These are phyloP conservation scores for Talaromyces atroroseus DNA, from an alignment of 2,329 filamentous ascomycete species.

Conservation along the genomic window DNA sequence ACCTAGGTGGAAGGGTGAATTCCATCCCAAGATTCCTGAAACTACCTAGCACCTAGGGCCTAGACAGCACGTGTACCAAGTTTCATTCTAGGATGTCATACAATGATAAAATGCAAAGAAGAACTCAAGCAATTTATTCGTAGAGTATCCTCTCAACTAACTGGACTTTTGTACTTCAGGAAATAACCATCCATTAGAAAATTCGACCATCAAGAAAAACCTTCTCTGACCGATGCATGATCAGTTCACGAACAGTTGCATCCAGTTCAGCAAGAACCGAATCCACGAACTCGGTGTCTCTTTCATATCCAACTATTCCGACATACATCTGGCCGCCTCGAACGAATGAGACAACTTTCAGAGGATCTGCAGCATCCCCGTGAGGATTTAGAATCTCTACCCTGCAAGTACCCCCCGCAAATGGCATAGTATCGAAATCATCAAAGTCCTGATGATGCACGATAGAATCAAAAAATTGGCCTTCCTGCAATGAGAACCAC, in stretches of 20 bases:
- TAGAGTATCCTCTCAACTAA: no score
- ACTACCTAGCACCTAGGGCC: no score
- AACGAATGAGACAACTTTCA: slow-evolving; percentile 40
- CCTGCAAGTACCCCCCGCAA: slow-evolving; percentile 30
- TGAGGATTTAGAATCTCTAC: slow-evolving; percentile 58
- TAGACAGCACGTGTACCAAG: no score
- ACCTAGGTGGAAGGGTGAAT: no score
- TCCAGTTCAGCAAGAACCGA: slow-evolving; percentile 49
- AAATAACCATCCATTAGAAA: no score
- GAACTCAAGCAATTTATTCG: no score
- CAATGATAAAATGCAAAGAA: no score
- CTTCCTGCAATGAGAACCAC: slow-evolving; percentile 31
- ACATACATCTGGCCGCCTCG: slow-evolving; percentile 56
- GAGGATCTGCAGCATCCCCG: slow-evolving; percentile 38
- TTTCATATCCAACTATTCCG: slow-evolving; percentile 51
- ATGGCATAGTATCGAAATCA: slow-evolving; percentile 52
- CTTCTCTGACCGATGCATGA: background rate
- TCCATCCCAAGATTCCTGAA: no score
- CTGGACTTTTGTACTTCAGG: no score
- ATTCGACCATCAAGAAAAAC: background rate
- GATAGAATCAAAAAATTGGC: slow-evolving; percentile 50
- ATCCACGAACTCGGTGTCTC: slow-evolving; percentile 45
- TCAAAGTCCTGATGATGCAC: slow-evolving; percentile 55
- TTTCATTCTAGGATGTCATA: no score
- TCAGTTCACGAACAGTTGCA: background rate